Conservation (phyloP, 441 rosid species). For the Croton setiger region DNA sequence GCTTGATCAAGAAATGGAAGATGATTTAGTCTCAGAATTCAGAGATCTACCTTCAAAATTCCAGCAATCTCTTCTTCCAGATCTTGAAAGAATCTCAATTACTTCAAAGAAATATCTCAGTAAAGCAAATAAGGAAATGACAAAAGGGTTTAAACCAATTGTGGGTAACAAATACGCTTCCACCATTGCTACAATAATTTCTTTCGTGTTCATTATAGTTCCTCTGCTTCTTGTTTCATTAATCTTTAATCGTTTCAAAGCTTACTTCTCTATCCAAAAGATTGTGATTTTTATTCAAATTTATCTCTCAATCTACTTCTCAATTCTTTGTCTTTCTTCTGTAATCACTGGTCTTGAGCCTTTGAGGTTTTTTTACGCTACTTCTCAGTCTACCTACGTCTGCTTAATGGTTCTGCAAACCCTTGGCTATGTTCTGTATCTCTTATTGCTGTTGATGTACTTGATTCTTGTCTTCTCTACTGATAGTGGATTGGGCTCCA, state of each 20-base stretch:
- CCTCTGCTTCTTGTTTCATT: slow-evolving; percentile 79
- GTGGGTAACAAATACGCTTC: slow-evolving; percentile 80
- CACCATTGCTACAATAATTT: slow-evolving; percentile 57
- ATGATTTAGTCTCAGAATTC: slow-evolving; percentile 62
- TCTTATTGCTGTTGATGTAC: slow-evolving; percentile 68
- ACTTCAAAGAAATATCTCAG: slow-evolving; percentile 69
- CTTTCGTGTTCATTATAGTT: slow-evolving; percentile 62
- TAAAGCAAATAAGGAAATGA: slow-evolving; percentile 77
- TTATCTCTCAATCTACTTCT: slow-evolving; percentile 91
- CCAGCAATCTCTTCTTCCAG: slow-evolving; percentile 70
- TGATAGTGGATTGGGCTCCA: slow-evolving; percentile 57
- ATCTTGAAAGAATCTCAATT: slow-evolving; percentile 72
- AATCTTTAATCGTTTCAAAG: slow-evolving; percentile 68
- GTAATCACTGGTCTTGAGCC: slow-evolving; percentile 85
- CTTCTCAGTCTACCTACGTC: slow-evolving; percentile 64
- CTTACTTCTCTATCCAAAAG: slow-evolving; percentile 84
- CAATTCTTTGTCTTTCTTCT: slow-evolving; percentile 74
- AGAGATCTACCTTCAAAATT: slow-evolving; percentile 71
- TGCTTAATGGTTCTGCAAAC: slow-evolving; percentile 77
- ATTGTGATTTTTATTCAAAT: slow-evolving; percentile 76
- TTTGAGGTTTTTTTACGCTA: slow-evolving; percentile 70
- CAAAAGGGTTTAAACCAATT: slow-evolving; percentile 71
- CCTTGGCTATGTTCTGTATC: slow-evolving; percentile 70
- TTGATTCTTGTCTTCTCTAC: slow-evolving; percentile 76
- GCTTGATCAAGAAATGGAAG: slow-evolving; percentile 59